phyloP scores from a whole-genome alignment of 2,329 filamentous ascomycete species.

The Diaporthe sp. region DNA sequence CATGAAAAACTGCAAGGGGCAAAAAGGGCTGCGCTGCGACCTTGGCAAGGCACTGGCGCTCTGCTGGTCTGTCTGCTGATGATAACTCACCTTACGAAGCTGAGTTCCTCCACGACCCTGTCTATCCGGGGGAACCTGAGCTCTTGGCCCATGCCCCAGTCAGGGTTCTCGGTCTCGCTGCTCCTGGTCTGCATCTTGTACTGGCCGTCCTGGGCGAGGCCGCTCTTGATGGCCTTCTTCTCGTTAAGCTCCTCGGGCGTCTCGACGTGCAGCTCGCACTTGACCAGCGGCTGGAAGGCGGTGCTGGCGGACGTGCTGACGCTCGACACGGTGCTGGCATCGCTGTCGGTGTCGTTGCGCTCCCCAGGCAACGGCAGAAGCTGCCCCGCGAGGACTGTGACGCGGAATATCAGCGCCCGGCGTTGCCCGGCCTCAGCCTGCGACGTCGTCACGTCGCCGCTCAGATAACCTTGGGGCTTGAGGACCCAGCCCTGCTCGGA shows the following conservation, averaged over 20 bases:
- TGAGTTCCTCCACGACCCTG: slow-evolving; percentile 75
- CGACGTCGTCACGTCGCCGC: slow-evolving; percentile 53
- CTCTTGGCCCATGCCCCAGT: slow-evolving; percentile 68
- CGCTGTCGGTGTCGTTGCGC: slow-evolving; percentile 48
- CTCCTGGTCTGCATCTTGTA: slow-evolving; percentile 72
- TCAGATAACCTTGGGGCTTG: slow-evolving; percentile 82
- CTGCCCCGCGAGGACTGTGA: slow-evolving; percentile 83
- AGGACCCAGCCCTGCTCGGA: slow-evolving; percentile 86
- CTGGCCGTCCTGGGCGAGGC: slow-evolving; percentile 65
- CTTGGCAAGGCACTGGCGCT: slow-evolving; percentile 2
- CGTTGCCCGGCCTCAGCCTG: slow-evolving; percentile 61
- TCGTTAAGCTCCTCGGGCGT: slow-evolving; percentile 58
- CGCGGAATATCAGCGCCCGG: slow-evolving; percentile 73
- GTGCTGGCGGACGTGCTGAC: slow-evolving; percentile 55
- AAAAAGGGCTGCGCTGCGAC: slow-evolving; percentile 23
- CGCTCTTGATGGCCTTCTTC: slow-evolving; percentile 52
- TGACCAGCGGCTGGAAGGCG: slow-evolving; percentile 79
- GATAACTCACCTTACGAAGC: slow-evolving; percentile 76
- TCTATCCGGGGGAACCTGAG: slow-evolving; percentile 64
- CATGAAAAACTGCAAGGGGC: slow-evolving; percentile 24
- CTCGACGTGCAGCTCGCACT: slow-evolving; percentile 85
- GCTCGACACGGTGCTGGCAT: slow-evolving; percentile 54
- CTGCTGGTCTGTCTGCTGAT: slow-evolving; percentile 34
- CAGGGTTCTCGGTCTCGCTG: slow-evolving; percentile 70
- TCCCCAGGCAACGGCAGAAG: slow-evolving; percentile 71